Evolutionary conservation across 2,329 filamentous ascomycete genomes (phyloP).

Genomic region (Stromatinia cepivora): DNA sequence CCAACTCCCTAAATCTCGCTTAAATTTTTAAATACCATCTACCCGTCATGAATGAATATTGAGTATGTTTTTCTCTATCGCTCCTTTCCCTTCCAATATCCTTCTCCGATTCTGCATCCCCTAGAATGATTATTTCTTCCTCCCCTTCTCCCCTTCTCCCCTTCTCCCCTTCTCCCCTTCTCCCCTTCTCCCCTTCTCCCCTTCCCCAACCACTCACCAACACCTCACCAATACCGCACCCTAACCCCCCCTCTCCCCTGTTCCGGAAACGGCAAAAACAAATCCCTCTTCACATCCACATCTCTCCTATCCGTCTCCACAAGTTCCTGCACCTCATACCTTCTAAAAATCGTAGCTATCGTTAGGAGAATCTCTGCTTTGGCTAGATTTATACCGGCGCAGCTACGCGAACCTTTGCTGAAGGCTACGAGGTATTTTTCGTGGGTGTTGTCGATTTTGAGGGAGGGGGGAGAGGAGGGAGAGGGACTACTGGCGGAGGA

Average conservation of each 20-base stretch:
- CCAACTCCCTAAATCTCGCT: too few species aligned
- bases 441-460: slow-evolving; percentile 30
- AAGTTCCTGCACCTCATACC: slow-evolving; percentile 28
- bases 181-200: too few species aligned
- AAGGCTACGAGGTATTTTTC: slow-evolving; percentile 33
- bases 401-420: slow-evolving; percentile 31
- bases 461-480: slow-evolving; percentile 15
- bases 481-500: neutral
- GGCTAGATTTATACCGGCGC: slow-evolving; percentile 35
- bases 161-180: too few species aligned
- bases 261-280: slow-evolving; percentile 23
- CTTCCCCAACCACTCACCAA: neutral
- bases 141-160: too few species aligned
- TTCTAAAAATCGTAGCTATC: slow-evolving; percentile 29
- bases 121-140: too few species aligned
- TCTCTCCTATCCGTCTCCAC: slow-evolving; percentile 29
- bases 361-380: slow-evolving; percentile 32
- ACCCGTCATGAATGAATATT: too few species aligned
- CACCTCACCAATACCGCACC: neutral
- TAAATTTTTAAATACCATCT: too few species aligned
- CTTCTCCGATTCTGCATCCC: too few species aligned
- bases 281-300: slow-evolving; percentile 26
- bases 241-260: slow-evolving; percentile 16
- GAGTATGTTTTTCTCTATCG: too few species aligned
- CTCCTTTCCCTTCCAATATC: too few species aligned